phyloP scores from a whole-genome alignment of 345 rosid species.

The Citrus maxima region DNA sequence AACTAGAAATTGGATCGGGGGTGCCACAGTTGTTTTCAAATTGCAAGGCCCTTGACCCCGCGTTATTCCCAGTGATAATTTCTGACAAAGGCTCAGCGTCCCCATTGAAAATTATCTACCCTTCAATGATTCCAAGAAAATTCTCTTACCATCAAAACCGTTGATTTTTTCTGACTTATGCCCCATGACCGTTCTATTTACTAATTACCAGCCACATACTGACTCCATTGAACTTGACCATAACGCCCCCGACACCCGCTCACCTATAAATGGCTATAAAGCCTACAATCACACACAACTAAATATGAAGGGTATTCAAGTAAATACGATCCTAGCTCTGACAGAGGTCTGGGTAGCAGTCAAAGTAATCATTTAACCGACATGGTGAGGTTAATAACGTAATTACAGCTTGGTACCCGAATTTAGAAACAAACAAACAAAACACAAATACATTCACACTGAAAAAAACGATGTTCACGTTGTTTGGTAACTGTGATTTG shows the following conservation, averaged over 20 bases:
- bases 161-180: too few relatives aligned
- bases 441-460: not conserved
- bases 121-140: too few relatives aligned
- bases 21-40: too few relatives aligned
- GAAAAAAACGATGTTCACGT: not conserved
- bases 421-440: too few relatives aligned
- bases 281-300: too few relatives aligned
- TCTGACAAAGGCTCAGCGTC: not conserved
- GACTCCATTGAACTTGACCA: not conserved
- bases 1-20: too few relatives aligned
- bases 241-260: not conserved
- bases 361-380: not conserved
- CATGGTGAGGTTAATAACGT: not conserved
- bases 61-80: not conserved
- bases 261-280: not conserved
- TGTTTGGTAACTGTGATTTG: not conserved
- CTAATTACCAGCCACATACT: not conserved
- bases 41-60: not conserved
- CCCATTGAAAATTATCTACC: too few relatives aligned
- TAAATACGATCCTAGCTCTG: not conserved
- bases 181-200: not conserved
- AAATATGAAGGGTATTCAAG: not conserved
- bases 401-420: not conserved
- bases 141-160: too few relatives aligned
- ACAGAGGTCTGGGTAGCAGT: too few relatives aligned